Evolutionary conservation across 805 yeast genomes (phyloP).

Genomic region (Wickerhamiella sorbophila): DNA sequence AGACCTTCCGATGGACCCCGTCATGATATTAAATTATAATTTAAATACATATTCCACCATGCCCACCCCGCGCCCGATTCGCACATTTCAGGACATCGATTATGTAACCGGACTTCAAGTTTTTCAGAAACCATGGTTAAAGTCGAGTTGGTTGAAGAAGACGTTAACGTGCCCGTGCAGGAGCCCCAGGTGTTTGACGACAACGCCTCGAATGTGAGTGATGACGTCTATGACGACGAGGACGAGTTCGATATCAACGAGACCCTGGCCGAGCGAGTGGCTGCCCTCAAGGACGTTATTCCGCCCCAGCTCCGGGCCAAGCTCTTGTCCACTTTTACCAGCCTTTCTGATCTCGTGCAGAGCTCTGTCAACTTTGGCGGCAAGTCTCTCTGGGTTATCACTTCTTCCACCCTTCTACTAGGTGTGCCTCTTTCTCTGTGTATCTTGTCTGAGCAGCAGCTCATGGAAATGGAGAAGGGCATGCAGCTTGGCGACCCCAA

Average conservation of each 20-base stretch:
- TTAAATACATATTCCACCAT: background rate
- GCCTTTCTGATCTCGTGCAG: conserved; percentile 27
- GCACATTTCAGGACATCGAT: background rate
- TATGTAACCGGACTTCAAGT: background rate
- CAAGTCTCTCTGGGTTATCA: conserved; percentile 65
- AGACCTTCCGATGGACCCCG: background rate
- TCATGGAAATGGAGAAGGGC: conserved; percentile 87
- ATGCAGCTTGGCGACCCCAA: conserved; percentile 36
- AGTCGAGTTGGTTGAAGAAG: conserved; percentile 59
- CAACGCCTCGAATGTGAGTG: conserved; percentile 25
- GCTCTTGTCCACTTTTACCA: conserved; percentile 25
- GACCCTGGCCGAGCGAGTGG: conserved; percentile 71
- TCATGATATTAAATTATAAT: background rate
- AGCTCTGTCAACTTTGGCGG: conserved; percentile 51
- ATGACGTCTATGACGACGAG: conserved; percentile 31
- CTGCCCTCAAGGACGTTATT: conserved; percentile 81
- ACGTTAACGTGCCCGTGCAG: conserved; percentile 24
- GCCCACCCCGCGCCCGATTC: background rate
- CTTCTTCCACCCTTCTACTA: conserved; percentile 69
- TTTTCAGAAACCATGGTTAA: conserved; percentile 42
- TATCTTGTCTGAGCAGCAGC: conserved; percentile 82
- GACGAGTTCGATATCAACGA: conserved; percentile 70
- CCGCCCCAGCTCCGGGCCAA: conserved; percentile 71
- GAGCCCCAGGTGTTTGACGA: conserved; percentile 30
- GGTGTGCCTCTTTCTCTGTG: conserved; percentile 90